Conservation (phyloP, 768 basidiomycete species). For the Auriscalpium microsporum region DNA sequence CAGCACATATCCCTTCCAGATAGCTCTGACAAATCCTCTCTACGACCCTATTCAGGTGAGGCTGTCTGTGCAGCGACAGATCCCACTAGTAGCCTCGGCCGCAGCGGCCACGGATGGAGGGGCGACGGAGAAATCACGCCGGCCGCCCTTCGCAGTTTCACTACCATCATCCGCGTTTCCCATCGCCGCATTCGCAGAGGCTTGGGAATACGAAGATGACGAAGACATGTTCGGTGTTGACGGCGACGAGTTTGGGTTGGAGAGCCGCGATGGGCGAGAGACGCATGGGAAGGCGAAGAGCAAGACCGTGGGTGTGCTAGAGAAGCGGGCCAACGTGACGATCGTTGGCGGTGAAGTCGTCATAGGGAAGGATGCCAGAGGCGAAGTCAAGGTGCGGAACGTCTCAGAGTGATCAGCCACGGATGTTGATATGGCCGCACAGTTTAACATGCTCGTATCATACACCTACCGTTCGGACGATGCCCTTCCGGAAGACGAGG, state of each 20-base stretch:
- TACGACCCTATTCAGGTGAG: constrained; percentile 93
- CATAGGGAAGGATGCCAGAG: constrained; percentile 69
- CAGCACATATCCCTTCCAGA: constrained; percentile 77
- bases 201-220: constrained; percentile 97
- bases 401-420: neutral
- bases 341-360: constrained; percentile 85
- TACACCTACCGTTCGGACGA: constrained; percentile 95
- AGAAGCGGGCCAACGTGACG: constrained; percentile 84
- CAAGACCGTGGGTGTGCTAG: constrained; percentile 72
- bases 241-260: constrained; percentile 29
- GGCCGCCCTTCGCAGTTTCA: constrained; percentile 72
- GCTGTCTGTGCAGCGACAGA: constrained; percentile 68
- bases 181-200: constrained; percentile 87
- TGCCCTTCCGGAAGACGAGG: constrained; percentile 54
- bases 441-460: constrained; percentile 93
- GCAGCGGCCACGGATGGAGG: constrained; percentile 30
- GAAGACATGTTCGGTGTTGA: constrained; percentile 69
- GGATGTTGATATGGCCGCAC: constrained; percentile 1
- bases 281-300: constrained; percentile 38
- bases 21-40: constrained; percentile 89
- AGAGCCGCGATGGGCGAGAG: constrained; percentile 26
- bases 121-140: constrained; percentile 45
- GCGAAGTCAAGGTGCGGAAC: constrained; percentile 66
- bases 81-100: constrained; percentile 23
- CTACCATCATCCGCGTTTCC: constrained; percentile 73